A percentile compares a stretch with the other conserved stretches of the same genome.
These are phyloP conservation scores for Prunus davidiana DNA, from an alignment of 306 rosid genomes.

Conservation along the genomic window DNA sequence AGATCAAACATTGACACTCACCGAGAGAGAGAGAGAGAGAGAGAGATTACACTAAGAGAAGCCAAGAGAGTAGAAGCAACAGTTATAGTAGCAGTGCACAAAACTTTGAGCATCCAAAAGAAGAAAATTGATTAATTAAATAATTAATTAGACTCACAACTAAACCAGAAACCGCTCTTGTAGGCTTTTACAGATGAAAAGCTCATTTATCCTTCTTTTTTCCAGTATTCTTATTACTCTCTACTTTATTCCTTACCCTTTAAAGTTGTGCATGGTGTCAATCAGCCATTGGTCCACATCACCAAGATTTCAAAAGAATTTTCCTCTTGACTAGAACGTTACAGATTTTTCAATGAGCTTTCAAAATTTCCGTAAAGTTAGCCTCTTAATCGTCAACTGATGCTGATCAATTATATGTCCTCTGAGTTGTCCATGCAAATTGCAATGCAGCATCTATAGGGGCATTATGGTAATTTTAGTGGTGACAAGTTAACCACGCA, in stretches of 20 bases:
- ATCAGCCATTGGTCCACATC: neutral
- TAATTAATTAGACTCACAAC: neutral
- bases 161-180: constrained; percentile 7
- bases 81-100: neutral
- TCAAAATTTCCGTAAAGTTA: constrained; percentile 8
- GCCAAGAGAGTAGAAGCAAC: neutral
- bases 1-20: neutral
- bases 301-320: neutral
- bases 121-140: neutral
- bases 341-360: neutral
- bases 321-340: constrained; percentile 5
- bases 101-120: neutral
- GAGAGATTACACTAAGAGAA: neutral
- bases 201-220: neutral
- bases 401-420: neutral
- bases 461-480: neutral
- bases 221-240: neutral
- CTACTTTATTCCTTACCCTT: neutral
- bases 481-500: neutral
- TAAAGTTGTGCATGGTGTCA: neutral
- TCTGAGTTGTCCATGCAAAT: neutral
- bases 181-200: constrained; percentile 3
- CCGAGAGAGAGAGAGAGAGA: neutral
- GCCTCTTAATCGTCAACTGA: neutral
- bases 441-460: neutral